A percentile compares a stretch with the other conserved stretches of the same genome.
phyloP scores from a whole-genome alignment of 805 yeast species.

The Yarrowia sp. region DNA sequence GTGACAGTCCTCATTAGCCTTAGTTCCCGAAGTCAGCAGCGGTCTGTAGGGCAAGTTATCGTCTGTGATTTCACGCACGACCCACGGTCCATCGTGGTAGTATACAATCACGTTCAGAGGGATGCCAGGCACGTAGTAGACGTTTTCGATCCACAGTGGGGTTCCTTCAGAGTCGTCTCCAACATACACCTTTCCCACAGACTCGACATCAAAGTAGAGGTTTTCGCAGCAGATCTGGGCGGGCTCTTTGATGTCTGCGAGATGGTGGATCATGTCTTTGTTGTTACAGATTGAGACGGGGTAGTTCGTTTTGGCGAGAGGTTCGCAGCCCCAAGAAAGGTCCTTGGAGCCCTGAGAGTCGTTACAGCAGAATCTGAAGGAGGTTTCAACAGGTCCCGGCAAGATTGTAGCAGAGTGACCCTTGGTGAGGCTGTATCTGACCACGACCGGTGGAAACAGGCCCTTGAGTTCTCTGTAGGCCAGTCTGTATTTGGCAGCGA shows the following conservation, averaged over 20 bases:
- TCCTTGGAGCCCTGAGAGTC: constrained; percentile 6
- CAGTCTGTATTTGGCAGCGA: constrained; percentile 17
- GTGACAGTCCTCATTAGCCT: constrained; percentile 10
- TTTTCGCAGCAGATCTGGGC: constrained; percentile 19
- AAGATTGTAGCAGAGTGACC: background rate
- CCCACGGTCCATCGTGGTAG: constrained; percentile 10
- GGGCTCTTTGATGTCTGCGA: background rate
- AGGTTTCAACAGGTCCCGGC: constrained; percentile 12
- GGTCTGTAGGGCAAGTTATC: constrained; percentile 1
- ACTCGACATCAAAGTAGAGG: constrained; percentile 21
- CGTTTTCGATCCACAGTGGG: constrained; percentile 23
- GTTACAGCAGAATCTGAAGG: constrained; percentile 30
- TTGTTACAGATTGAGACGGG: constrained; percentile 31
- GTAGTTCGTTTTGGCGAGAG: background rate
- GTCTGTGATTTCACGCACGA: background rate
- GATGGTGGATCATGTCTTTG: constrained; percentile 8
- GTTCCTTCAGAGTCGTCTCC: constrained; percentile 7
- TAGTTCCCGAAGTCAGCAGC: constrained; percentile 17
- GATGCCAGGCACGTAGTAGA: constrained; percentile 32
- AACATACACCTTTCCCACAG: constrained; percentile 21
- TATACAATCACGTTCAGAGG: constrained; percentile 32
- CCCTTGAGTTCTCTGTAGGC: constrained; percentile 14
- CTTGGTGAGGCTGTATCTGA: constrained; percentile 3
- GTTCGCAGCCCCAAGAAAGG: background rate
- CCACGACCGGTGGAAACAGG: constrained; percentile 11